Conservation (phyloP, 2,329 filamentous ascomycete species). For the Neospermospora avenae region DNA sequence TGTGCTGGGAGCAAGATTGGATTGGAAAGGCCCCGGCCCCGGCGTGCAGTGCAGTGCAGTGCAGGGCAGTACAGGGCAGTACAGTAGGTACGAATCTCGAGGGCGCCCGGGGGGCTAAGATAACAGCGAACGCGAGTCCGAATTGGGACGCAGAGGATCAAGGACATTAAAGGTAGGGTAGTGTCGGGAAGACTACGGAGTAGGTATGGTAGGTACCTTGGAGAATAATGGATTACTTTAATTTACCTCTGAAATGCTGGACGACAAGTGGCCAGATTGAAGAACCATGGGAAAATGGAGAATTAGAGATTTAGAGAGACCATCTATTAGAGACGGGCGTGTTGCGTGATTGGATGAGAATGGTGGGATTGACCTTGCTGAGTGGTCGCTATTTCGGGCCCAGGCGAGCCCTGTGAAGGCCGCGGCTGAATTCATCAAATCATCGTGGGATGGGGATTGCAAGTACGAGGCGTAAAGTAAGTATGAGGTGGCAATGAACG, state of each 20-base stretch:
- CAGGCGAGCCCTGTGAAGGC: too few species aligned
- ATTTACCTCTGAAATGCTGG: not conserved
- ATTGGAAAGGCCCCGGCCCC: too few species aligned
- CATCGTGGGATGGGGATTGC: too few species aligned
- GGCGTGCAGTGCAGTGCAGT: too few species aligned
- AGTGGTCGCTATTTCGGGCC: conserved; percentile 1
- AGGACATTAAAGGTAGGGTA: too few species aligned
- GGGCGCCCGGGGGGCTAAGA: not conserved
- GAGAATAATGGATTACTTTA: too few species aligned
- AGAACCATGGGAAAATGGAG: not conserved
- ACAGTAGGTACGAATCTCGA: not conserved
- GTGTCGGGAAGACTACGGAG: not conserved
- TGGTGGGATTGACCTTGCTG: not conserved
- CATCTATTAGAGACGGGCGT: not conserved
- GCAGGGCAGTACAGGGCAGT: too few species aligned
- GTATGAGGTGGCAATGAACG: too few species aligned
- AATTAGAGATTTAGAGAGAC: not conserved
- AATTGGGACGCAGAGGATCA: too few species aligned
- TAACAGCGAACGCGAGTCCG: not conserved
- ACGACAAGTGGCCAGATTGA: not conserved
- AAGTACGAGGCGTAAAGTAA: too few species aligned
- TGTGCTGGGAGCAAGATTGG: not conserved
- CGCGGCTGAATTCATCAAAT: conserved; percentile 1
- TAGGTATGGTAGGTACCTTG: too few species aligned
- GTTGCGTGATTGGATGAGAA: not conserved